A percentile compares a stretch with the other conserved stretches of the same genome.
phyloP scores from a whole-genome alignment of 768 basidiomycete species.

The Rossbeevera mucosa region DNA sequence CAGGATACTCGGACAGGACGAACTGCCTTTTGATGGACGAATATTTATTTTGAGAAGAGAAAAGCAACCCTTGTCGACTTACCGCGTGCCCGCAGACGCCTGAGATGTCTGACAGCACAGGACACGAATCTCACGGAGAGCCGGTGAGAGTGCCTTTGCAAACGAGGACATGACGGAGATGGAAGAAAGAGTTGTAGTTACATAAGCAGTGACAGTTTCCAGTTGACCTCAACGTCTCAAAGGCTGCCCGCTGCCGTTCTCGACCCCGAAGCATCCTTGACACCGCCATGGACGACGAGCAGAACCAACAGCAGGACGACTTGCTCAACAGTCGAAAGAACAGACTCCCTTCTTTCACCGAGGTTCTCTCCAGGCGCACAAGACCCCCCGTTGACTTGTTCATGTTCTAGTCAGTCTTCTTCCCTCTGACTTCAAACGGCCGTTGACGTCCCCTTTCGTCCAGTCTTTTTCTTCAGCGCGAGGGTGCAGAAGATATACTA shows the following conservation, averaged over 20 bases:
- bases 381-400: constrained; percentile 95
- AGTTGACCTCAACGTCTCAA: constrained; percentile 16
- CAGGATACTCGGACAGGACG: constrained; percentile 66
- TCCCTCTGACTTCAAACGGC: not conserved
- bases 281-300: constrained; percentile 51
- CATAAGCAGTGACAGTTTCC: constrained; percentile 25
- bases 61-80: constrained; percentile 25
- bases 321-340: constrained; percentile 68
- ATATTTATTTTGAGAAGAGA: not conserved
- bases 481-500: constrained; percentile 92
- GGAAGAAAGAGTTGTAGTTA: constrained; percentile 16
- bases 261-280: constrained; percentile 4
- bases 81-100: constrained; percentile 81
- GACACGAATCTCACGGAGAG: constrained; percentile 75
- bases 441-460: constrained; percentile 6
- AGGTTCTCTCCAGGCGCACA: constrained; percentile 88
- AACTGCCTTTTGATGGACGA: constrained; percentile 59
- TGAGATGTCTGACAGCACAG: constrained; percentile 73
- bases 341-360: constrained; percentile 81
- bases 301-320: constrained; percentile 56
- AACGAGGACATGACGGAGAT: constrained; percentile 52
- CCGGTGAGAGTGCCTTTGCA: constrained; percentile 69
- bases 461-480: constrained; percentile 92
- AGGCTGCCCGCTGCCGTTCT: constrained; percentile 14
- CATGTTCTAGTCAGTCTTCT: constrained; percentile 88